Evolutionary conservation across 2,329 filamentous ascomycete species (phyloP).

Genomic region (Alternaria ethzedia): DNA sequence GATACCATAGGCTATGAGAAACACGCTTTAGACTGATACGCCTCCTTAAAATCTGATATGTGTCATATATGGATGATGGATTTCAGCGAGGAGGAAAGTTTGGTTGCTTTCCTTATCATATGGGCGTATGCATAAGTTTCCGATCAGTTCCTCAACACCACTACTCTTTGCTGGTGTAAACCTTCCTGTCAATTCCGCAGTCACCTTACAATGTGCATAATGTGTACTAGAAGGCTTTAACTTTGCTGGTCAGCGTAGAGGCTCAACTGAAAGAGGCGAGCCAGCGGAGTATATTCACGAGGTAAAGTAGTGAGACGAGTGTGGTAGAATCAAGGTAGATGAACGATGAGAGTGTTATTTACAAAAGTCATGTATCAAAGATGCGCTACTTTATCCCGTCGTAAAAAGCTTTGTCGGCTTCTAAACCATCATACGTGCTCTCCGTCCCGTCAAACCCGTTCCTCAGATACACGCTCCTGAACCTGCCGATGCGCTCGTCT

Average conservation of each 20-base stretch:
- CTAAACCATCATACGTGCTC: neutral
- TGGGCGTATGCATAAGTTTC: neutral
- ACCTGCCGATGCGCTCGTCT: slow-evolving; percentile 25
- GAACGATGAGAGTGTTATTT: neutral
- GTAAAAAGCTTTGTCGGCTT: neutral
- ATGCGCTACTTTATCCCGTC: neutral
- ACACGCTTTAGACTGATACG: neutral
- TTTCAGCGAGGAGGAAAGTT: neutral
- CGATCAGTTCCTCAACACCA: neutral
- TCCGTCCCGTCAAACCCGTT: slow-evolving; percentile 28
- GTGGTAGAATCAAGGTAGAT: neutral
- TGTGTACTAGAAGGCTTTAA: neutral
- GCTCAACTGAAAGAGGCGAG: neutral
- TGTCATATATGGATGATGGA: neutral
- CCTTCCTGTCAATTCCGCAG: neutral
- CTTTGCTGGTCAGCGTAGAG: neutral
- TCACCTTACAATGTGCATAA: neutral
- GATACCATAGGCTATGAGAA: neutral
- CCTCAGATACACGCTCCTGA: slow-evolving; percentile 29
- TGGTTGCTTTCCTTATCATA: neutral
- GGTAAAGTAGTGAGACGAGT: neutral
- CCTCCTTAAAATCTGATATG: neutral
- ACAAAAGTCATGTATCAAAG: neutral
- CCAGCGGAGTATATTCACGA: neutral
- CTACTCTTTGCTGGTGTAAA: neutral